These are phyloP conservation scores for Ilex paraguariensis DNA, from an alignment of 305 asterid genomes.

Conservation along the genomic window DNA sequence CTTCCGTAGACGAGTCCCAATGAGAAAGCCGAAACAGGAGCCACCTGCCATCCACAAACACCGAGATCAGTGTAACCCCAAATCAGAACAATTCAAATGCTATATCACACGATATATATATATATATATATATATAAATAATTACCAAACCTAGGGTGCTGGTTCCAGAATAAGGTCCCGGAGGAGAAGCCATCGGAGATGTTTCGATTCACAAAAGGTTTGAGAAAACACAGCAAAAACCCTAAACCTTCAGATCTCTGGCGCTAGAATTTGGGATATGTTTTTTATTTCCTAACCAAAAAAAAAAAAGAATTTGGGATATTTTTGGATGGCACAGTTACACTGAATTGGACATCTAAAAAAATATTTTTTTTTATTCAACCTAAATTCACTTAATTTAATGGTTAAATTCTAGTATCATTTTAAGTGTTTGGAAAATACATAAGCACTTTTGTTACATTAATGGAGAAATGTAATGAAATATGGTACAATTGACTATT, in stretches of 20 bases:
- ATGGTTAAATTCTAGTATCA: no score
- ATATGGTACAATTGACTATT: no score
- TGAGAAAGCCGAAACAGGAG: slow-evolving; percentile 77
- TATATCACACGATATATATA: background rate
- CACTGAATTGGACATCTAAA: no score
- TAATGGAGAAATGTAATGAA: no score
- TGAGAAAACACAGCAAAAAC: background rate
- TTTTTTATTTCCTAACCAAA: no score
- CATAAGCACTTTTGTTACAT: no score
- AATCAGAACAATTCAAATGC: background rate
- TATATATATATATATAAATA: background rate
- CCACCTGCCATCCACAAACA: slow-evolving; percentile 49
- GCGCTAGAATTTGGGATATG: slow-evolving; percentile 6
- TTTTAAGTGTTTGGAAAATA: no score
- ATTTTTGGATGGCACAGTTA: no score
- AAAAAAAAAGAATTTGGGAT: no score
- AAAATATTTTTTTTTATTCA: no score
- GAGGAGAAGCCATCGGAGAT: slow-evolving; percentile 48
- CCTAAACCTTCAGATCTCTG: slow-evolving; percentile 7
- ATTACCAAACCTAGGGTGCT: slow-evolving; percentile 68
- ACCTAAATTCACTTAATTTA: no score
- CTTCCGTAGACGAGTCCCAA: slow-evolving; percentile 71
- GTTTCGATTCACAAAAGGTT: background rate
- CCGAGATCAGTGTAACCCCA: slow-evolving; percentile 4
- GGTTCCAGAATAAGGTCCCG: slow-evolving; percentile 73